Percentiles rank a stretch among this genome's conserved stretches.
These are phyloP conservation scores for Vigna unguiculata DNA, from an alignment of 306 rosid species.

Conservation along the genomic window DNA sequence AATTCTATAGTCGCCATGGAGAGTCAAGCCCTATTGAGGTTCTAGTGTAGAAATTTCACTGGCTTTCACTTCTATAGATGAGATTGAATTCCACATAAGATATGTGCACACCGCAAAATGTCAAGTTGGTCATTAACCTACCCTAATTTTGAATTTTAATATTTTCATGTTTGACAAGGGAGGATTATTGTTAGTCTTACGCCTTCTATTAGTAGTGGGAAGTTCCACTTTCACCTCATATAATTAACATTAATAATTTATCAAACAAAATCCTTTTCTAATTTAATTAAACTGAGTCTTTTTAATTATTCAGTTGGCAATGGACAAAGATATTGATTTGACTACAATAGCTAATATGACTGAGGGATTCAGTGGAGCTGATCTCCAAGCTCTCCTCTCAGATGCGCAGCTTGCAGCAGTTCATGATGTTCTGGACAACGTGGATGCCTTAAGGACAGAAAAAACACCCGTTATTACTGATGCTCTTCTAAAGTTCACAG, in stretches of 20 bases:
- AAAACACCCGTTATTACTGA: conserved; percentile 75
- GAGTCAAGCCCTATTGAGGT: not conserved
- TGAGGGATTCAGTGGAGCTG: conserved; percentile 97
- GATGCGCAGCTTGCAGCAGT: conserved; percentile 98
- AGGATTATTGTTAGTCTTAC: not conserved
- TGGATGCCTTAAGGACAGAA: conserved; percentile 44
- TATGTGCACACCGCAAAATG: not conserved
- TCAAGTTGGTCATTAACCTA: not conserved
- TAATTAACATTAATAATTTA: conserved; percentile 10
- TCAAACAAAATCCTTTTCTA: not conserved
- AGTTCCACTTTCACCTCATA: conserved; percentile 7
- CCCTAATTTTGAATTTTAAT: conserved; percentile 1
- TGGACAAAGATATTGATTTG: conserved; percentile 78
- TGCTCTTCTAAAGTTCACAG: conserved; percentile 66
- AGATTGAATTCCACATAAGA: not conserved
- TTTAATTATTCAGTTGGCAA: conserved; percentile 66
- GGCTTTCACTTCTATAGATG: not conserved
- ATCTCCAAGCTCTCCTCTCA: conserved; percentile 94
- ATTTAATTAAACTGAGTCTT: conserved; percentile 5
- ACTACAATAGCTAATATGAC: conserved; percentile 74
- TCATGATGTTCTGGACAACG: conserved; percentile 72
- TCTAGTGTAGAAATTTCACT: not conserved
- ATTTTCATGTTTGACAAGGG: not conserved
- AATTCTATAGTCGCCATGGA: not conserved
- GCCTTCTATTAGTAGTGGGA: conserved; percentile 3